Percentiles rank a stretch among this genome's conserved stretches.
Conservation (phyloP, 768 basidiomycete species). For the Galerina sulciceps region DNA sequence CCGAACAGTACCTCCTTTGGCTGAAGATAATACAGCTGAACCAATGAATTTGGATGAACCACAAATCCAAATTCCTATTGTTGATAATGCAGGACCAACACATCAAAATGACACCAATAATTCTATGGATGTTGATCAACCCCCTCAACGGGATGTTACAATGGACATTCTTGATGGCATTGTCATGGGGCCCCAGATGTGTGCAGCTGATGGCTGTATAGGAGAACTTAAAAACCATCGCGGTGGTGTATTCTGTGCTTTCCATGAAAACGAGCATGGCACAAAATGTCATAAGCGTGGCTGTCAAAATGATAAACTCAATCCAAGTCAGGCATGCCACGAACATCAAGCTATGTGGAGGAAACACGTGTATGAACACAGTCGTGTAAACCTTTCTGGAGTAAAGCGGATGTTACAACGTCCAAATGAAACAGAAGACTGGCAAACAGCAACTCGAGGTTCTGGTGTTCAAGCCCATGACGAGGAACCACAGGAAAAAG, state of each 20-base stretch:
- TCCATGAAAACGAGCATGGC: too few species aligned
- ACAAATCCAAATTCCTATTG: too few species aligned
- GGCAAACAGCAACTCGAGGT: slow-evolving; percentile 10
- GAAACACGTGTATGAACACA: slow-evolving; percentile 10
- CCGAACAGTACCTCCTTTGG: too few species aligned
- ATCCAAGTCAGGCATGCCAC: slow-evolving; percentile 24
- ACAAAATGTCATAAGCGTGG: slow-evolving; percentile 20
- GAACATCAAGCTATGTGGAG: slow-evolving; percentile 24
- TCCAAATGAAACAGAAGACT: slow-evolving; percentile 15
- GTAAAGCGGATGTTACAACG: slow-evolving; percentile 17
- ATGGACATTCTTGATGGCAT: slow-evolving; percentile 21
- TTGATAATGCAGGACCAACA: too few species aligned
- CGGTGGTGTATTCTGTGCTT: slow-evolving; percentile 27
- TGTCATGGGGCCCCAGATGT: slow-evolving; percentile 20
- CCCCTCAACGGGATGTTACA: too few species aligned
- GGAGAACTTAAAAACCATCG: slow-evolving; percentile 20
- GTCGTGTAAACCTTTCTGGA: slow-evolving; percentile 14
- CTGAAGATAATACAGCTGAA: too few species aligned
- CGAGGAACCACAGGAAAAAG: slow-evolving; percentile 12
- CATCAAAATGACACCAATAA: too few species aligned
- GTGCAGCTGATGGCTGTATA: slow-evolving; percentile 26
- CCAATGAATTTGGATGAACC: too few species aligned
- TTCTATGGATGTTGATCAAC: too few species aligned
- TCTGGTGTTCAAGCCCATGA: too few species aligned
- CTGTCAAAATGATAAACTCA: slow-evolving; percentile 19